Percentiles rank a stretch among this genome's conserved stretches.
Evolutionary conservation across 495 filamentous ascomycete genomes (phyloP).

Genomic region (Lichenothelia convexa): DNA sequence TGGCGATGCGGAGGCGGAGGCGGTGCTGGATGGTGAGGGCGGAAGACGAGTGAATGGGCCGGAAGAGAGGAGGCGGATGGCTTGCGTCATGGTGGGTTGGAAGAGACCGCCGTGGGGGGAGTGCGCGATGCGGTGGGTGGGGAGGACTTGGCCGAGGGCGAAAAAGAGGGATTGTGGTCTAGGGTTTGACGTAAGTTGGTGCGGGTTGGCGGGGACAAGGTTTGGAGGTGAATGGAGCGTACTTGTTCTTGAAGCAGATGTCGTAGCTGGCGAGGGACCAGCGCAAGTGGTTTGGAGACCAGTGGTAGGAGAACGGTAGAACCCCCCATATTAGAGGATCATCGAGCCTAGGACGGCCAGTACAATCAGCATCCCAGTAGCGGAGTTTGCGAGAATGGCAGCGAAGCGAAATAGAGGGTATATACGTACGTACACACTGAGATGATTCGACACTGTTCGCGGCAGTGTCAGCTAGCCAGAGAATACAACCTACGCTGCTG

Average conservation of each 20-base stretch:
- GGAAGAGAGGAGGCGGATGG: constrained; percentile 63
- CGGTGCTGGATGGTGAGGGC: constrained; percentile 5
- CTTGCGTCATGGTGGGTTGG: constrained; percentile 74
- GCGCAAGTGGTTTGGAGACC: constrained; percentile 53
- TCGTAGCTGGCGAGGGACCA: constrained; percentile 86
- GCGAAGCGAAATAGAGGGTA: neutral
- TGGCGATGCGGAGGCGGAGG: constrained; percentile 19
- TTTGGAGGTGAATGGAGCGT: too few species aligned
- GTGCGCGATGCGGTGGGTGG: constrained; percentile 64
- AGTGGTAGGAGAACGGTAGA: constrained; percentile 50
- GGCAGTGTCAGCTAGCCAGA: neutral
- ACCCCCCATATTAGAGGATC: constrained; percentile 88
- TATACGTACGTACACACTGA: constrained; percentile 69
- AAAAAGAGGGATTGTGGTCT: constrained; percentile 42
- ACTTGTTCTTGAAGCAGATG: constrained; percentile 69
- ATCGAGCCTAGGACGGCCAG: constrained; percentile 45
- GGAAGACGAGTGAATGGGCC: constrained; percentile 25
- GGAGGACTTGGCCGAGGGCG: constrained; percentile 68
- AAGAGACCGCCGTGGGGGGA: constrained; percentile 61
- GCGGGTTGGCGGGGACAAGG: too few species aligned
- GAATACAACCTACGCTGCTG: too few species aligned
- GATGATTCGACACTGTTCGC: constrained; percentile 76
- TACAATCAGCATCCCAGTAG: neutral
- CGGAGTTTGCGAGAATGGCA: neutral
- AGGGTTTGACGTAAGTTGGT: neutral